Evolutionary conservation across 2,329 filamentous ascomycete species (phyloP), one percentile per base, ranked within the genome.

Genomic region (Curvularia spicifera): DNA sequence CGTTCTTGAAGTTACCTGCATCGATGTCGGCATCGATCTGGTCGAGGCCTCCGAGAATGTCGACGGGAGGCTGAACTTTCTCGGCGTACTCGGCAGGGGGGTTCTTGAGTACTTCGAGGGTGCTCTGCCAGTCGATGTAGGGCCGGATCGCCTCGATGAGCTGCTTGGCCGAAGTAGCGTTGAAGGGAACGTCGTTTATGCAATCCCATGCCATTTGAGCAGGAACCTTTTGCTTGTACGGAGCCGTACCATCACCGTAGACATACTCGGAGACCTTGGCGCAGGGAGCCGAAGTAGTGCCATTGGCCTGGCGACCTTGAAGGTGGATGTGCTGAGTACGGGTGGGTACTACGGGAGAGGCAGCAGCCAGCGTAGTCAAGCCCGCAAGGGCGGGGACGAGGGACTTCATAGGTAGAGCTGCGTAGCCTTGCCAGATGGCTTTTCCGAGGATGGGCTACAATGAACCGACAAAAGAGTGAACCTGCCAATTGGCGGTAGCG

Each of bases 51-150:
- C 66, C 77, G 26, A 76, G 68, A 44, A 82, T 77, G 58, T 82
- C 80, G 40, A 81, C 75, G 1, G 79, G 69, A 24, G 72, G 68
- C 59, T 82, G 80, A 0, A 82, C 72, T 64, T 81, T 81, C 56
- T 78, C 73, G 1, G 67, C 75, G 48, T 82, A 82, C 56, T 82
- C 80, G 5, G 72, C 68, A 5, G 80, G 80, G 1, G 80, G 80
- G 15, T 80, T 67, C 57, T 78, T 78, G 44, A 82, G 66, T 28
- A 71, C 76, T 15, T 72, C 70, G n/a, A 79, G 67, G 3, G 79
- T 82, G 40, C 78, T 79, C 67, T 82, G 80, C 80, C 80, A 82
- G 13, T 80, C 58, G 22, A 82, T 65, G 57, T 79, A 82, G 3
- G 79, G 78, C 15, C 74, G 73, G 12, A 82, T 67, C 1, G 74